Evolutionary conservation across 257 asterid species (phyloP), one percentile per base, ranked within the genome.

Genomic region (Craterostigma plantagineum): DNA sequence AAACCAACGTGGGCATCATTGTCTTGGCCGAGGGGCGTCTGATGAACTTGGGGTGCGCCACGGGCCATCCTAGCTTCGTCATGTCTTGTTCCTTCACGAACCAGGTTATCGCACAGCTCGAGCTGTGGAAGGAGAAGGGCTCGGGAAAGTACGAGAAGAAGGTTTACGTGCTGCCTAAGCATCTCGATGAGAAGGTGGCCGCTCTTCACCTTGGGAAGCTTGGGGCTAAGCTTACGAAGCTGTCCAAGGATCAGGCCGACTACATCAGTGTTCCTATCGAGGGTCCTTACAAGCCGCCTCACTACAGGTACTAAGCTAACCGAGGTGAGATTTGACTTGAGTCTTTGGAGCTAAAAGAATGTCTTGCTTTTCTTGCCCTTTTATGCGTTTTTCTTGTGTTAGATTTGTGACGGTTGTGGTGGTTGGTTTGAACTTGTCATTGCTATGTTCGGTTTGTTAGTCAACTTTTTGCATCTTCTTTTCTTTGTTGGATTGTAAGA

Each of bases 101-200:
- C 41, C 41, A 37, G 14, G 41, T 37, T 37, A 37, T 37, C 8
- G 41, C 41, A 10, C 41, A 37, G 41, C 41, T 37, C 14, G 41
- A 37, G 41, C 41, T 37, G 8, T 37, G 41, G 41, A 37, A 37
- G 11, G 41, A 37, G 41, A 37, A 12, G 41, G 14, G 14, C 13
- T 10, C 13, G 11, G 41, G 41, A 8, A 37, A 37, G 14, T 37
- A 37, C 14, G 41, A 23, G 6, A 23, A 23, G 30, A 23, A 23
- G 30, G 30, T 23, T 2, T 23, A 23, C 30, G 30, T 23, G 30
- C 6, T 23, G 30, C 30, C 30, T 6, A 23, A 23, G 30, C 30
- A 23, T 6, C 30, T 23, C 30, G 30, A 23, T 23, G 30, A 23
- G 30, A 23, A 23, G 30, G 30, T 23, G 30, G 30, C 30, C 6